phyloP scores from a whole-genome alignment of 139 green algal species.

The Auxenochlorella protothecoides region DNA sequence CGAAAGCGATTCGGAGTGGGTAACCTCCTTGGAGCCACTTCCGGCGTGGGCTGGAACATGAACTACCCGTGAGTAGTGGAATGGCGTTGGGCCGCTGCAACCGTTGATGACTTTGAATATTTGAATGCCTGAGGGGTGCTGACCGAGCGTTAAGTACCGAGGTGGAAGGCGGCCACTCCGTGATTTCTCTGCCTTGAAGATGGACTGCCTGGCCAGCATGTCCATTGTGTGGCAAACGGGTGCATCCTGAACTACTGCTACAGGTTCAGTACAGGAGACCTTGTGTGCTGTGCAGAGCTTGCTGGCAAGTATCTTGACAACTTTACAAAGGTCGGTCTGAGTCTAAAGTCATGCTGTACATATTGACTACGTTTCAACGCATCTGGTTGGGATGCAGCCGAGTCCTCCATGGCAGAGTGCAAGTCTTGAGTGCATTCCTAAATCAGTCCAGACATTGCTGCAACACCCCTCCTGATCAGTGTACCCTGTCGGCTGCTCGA shows the following conservation, averaged over 20 bases:
- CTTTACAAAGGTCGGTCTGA: conserved; percentile 55
- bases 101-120: not conserved
- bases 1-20: conserved; percentile 92
- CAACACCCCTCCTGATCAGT: not conserved
- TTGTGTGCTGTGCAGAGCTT: conserved; percentile 75
- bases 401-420: not conserved
- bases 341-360: not conserved
- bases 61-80: conserved; percentile 5
- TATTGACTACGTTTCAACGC: too few relatives aligned
- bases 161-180: not conserved
- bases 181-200: too few relatives aligned
- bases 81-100: not conserved
- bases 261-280: conserved; percentile 85
- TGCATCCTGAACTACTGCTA: conserved; percentile 38
- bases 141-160: not conserved
- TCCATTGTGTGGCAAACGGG: not conserved
- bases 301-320: conserved; percentile 84
- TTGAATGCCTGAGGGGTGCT: not conserved
- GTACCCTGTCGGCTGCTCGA: not conserved
- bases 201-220: too few relatives aligned
- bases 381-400: too few relatives aligned
- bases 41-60: conserved; percentile 90
- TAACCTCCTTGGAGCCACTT: conserved; percentile 54
- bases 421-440: not conserved
- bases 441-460: not conserved